phyloP scores from a whole-genome alignment of 371 early-diverging fungal species.

The Smittium culicis region DNA sequence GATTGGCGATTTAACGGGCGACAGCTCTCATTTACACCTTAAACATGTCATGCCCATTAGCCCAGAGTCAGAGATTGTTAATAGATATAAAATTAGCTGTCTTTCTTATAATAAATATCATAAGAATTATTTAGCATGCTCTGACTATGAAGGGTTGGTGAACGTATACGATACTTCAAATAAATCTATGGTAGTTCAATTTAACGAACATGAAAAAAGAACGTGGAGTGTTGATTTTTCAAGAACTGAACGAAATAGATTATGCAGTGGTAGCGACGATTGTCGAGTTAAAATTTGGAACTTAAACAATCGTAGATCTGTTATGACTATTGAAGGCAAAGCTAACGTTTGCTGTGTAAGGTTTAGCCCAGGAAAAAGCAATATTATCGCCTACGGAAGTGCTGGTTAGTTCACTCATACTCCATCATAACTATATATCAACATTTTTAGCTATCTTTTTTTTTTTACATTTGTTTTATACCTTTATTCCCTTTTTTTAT shows the following conservation, averaged over 20 bases:
- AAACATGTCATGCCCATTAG: constrained; percentile 22
- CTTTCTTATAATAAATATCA: constrained; percentile 75
- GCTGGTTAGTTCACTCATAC: constrained; percentile 28
- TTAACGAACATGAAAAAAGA: constrained; percentile 76
- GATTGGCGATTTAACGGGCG: background rate
- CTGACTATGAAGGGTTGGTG: constrained; percentile 81
- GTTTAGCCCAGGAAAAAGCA: constrained; percentile 59
- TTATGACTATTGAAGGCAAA: constrained; percentile 59
- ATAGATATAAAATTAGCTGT: constrained; percentile 58
- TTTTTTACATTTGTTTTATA: background rate
- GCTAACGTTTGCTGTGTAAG: constrained; percentile 85
- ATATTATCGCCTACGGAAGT: constrained; percentile 71
- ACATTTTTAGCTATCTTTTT: constrained; percentile 16
- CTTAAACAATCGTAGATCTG: constrained; percentile 45
- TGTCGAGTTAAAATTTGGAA: constrained; percentile 83
- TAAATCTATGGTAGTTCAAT: constrained; percentile 41
- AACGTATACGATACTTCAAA: constrained; percentile 66
- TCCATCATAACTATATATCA: constrained; percentile 19
- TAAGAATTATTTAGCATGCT: constrained; percentile 60
- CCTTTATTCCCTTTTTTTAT: no score
- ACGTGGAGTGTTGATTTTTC: constrained; percentile 84
- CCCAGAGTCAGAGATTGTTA: constrained; percentile 29
- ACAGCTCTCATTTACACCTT: background rate
- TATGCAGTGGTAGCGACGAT: constrained; percentile 85
- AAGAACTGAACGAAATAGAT: constrained; percentile 49